Conservation (phyloP, 2,329 filamentous ascomycete species). For the Chalaropsis thielavioides region DNA sequence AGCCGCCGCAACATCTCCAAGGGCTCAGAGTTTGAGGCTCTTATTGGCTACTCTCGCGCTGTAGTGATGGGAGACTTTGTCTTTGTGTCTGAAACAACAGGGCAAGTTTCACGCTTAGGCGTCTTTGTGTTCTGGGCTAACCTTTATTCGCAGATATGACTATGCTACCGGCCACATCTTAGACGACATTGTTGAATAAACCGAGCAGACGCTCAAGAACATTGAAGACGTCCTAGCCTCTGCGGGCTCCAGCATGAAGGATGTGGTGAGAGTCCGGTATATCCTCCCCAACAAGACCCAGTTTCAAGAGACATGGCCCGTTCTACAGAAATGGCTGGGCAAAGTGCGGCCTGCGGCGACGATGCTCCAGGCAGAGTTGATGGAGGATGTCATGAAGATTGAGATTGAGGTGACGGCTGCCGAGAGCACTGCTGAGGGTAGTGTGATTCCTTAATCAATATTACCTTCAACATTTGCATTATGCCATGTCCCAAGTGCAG, state of each 20-base stretch:
- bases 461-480: neutral
- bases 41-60: slow-evolving; percentile 41
- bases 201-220: slow-evolving; percentile 36
- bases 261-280: slow-evolving; percentile 39
- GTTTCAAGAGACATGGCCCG: slow-evolving; percentile 36
- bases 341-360: slow-evolving; percentile 38
- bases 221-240: slow-evolving; percentile 32
- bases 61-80: slow-evolving; percentile 37
- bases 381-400: slow-evolving; percentile 35
- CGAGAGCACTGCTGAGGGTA: neutral
- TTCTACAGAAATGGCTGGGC: slow-evolving; percentile 36
- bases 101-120: slow-evolving; percentile 24
- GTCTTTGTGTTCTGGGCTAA: neutral
- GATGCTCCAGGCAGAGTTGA: slow-evolving; percentile 37
- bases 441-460: neutral
- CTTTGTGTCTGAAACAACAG: slow-evolving; percentile 41
- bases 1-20: slow-evolving; percentile 28
- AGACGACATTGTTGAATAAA: slow-evolving; percentile 31
- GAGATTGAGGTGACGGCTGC: slow-evolving; percentile 32
- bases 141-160: slow-evolving; percentile 31
- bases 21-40: slow-evolving; percentile 36
- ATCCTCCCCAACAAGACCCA: slow-evolving; percentile 35
- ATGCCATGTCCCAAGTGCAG: neutral
- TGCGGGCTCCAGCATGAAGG: slow-evolving; percentile 30
- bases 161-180: slow-evolving; percentile 35